Evolutionary conservation across 805 yeast genomes (phyloP), one percentile per base, ranked within the genome.

Genomic region (Lipomyces sp.): DNA sequence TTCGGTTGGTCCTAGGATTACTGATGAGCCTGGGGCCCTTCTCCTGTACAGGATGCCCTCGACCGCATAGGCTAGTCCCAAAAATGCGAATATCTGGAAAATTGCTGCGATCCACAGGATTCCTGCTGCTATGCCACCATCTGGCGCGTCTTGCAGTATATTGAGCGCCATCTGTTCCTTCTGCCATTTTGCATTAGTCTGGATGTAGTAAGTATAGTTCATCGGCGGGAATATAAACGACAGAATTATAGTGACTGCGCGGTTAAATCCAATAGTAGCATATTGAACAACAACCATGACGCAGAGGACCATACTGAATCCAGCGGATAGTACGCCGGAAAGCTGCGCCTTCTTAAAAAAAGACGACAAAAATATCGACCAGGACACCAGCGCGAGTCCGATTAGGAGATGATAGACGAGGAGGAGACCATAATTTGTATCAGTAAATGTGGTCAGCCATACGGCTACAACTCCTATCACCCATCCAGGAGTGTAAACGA

Each of bases 191-290:
- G 63, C 64, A 33, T 34, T 54, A 15, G 34, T 37, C 51, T 60
- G 71, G 15, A 75, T 57, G 63, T 71, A 75, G 62, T 66, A 76
- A 15, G 72, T 64, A 58, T 75, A 76, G 64, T 73, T 76, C 71
- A 74, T 70, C 2, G 77, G 77, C 18, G 78, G 78, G 59, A 76
- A 76, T 18, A 76, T 32, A 32, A 70, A 70, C 5, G 76, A 67
- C 13, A 76, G 62, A 4, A 67, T 73, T 2, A 65, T 75, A 10
- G 64, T 32, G 33, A 67, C 54, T 53, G 66, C 69, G 33, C 51
- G 30, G 24, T 60, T 54, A 18, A 29, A 29, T 29, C 62, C 62
- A 24, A 32, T 34, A 34, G 51, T 37, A 10, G 71, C 64, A 5
- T 64, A 35, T 2, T 68, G 71, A 10, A 76, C 69, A 11, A 75